Conservation (phyloP, 768 basidiomycete genomes). For the Calocybe cyanea region DNA sequence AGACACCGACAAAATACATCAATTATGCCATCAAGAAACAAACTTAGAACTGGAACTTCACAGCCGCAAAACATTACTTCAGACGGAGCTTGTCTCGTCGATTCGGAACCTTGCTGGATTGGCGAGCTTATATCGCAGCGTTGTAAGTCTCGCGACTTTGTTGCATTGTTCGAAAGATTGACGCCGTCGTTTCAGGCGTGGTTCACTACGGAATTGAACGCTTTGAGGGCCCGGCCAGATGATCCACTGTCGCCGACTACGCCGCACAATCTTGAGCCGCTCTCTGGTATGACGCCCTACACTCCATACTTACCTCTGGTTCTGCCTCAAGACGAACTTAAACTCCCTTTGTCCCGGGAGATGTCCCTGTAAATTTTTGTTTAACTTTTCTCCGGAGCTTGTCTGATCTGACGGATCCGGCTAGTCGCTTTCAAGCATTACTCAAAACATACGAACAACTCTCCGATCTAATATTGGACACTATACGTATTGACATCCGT, state of each 20-base stretch:
- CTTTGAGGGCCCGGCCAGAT: conserved; percentile 61
- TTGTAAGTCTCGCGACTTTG: conserved; percentile 52
- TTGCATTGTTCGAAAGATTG: too few species aligned
- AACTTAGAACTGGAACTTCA: conserved; percentile 72
- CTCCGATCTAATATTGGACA: conserved; percentile 81
- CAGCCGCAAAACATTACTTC: conserved; percentile 47
- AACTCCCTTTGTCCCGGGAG: conserved; percentile 77
- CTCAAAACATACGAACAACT: conserved; percentile 89
- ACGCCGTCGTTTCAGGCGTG: conserved; percentile 53
- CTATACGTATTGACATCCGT: conserved; percentile 83
- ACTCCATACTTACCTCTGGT: conserved; percentile 45
- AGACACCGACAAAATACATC: conserved; percentile 39
- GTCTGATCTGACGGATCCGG: background rate
- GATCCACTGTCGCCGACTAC: conserved; percentile 51
- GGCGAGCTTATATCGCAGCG: conserved; percentile 78
- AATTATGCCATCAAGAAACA: conserved; percentile 74
- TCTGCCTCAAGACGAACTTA: conserved; percentile 45
- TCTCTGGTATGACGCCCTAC: conserved; percentile 44
- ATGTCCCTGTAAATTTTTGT: conserved; percentile 72
- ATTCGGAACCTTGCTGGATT: conserved; percentile 70
- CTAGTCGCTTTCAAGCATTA: conserved; percentile 87
- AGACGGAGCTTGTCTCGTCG: conserved; percentile 67
- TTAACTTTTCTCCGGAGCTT: conserved; percentile 6
- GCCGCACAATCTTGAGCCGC: conserved; percentile 45
- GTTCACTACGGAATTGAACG: conserved; percentile 73